Percentiles rank a stretch among this genome's conserved stretches.
phyloP scores from a whole-genome alignment of 352 stramenopile species.

The Lagenidium sp. region DNA sequence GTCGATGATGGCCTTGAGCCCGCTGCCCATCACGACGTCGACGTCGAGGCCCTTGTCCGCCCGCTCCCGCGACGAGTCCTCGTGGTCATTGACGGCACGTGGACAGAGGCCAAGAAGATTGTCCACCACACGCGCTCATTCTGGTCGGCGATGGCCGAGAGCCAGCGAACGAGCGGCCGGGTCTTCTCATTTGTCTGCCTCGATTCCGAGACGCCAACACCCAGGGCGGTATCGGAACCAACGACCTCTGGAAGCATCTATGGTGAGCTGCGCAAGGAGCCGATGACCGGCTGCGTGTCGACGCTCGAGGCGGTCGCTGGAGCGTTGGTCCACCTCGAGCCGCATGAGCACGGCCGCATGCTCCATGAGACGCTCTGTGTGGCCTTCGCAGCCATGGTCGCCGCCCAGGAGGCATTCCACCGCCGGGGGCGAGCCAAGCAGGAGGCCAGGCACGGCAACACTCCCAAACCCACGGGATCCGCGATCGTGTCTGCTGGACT shows the following conservation, averaged over 20 bases:
- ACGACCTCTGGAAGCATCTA: conserved; percentile 36
- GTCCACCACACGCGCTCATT: conserved; percentile 32
- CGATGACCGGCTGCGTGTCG: conserved; percentile 63
- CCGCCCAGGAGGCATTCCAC: conserved; percentile 36
- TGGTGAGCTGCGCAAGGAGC: conserved; percentile 52
- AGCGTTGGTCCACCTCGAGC: conserved; percentile 35
- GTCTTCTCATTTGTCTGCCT: conserved; percentile 45
- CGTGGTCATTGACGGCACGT: conserved; percentile 69
- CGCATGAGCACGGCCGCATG: background rate
- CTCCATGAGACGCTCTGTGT: conserved; percentile 22
- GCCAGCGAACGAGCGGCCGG: conserved; percentile 13
- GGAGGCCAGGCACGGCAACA: conserved; percentile 6
- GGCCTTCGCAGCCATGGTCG: conserved; percentile 52
- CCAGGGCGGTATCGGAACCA: background rate
- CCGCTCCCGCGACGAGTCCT: conserved; percentile 8
- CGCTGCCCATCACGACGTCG: too few relatives aligned
- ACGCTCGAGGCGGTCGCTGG: conserved; percentile 61
- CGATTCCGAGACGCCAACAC: background rate
- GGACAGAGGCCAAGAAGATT: conserved; percentile 78
- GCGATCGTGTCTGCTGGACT: too few relatives aligned
- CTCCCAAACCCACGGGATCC: conserved; percentile 6
- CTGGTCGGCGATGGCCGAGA: conserved; percentile 21
- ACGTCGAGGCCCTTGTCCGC: background rate
- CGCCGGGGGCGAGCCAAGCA: conserved; percentile 7
- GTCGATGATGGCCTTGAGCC: background rate